A percentile compares a stretch with the other conserved stretches of the same genome.
phyloP scores from a whole-genome alignment of 2,329 filamentous ascomycete species.

The Colletotrichum tamarilloi region DNA sequence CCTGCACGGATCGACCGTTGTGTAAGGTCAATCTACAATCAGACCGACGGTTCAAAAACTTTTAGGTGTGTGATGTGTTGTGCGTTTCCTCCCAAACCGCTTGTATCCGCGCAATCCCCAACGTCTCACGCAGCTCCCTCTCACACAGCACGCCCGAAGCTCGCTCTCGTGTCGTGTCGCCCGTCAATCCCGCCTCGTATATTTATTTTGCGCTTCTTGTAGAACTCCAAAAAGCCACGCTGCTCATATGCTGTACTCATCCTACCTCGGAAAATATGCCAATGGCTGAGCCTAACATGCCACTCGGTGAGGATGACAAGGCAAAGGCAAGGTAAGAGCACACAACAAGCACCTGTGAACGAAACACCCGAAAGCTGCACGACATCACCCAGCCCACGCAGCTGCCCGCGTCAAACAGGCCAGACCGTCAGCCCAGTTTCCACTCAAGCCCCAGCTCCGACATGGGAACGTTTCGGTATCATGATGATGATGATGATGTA shows the following conservation, averaged over 20 bases:
- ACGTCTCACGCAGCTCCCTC: neutral
- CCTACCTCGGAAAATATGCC: neutral
- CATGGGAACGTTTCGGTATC: neutral
- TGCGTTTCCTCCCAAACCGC: neutral
- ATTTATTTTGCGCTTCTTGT: neutral
- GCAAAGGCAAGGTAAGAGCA: neutral
- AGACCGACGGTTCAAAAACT: neutral
- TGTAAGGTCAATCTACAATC: conserved; percentile 14
- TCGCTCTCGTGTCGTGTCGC: neutral
- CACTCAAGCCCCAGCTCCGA: neutral
- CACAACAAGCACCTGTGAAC: neutral
- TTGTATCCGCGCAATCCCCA: neutral
- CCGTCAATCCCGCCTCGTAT: neutral
- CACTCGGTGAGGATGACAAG: neutral
- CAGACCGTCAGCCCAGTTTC: neutral
- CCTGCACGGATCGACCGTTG: conserved; percentile 33
- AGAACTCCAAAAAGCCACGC: neutral
- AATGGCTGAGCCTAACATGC: neutral
- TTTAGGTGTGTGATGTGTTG: neutral
- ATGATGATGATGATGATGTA: neutral
- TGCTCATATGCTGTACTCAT: neutral
- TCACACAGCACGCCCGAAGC: neutral
- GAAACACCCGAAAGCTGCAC: conserved; percentile 22
- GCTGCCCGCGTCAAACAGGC: neutral
- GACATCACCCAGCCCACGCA: conserved; percentile 6